Conservation (phyloP, 257 asterid genomes). For the Mentha longifolia region DNA sequence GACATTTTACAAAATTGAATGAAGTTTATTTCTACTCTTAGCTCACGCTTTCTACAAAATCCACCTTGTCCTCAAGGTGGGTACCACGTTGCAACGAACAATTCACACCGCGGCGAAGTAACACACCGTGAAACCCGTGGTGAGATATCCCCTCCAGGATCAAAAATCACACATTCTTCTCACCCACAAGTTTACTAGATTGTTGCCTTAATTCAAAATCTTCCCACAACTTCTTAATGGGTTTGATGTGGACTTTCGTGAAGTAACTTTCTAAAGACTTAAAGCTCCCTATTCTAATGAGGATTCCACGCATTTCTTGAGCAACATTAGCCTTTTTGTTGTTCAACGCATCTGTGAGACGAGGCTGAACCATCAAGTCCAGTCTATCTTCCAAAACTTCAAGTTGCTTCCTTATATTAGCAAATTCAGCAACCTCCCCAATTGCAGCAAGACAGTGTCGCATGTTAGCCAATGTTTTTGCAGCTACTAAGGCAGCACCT, state of each 20-base stretch:
- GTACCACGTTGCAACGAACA: too few species aligned
- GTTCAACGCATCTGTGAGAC: constrained; percentile 84
- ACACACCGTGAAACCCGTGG: too few species aligned
- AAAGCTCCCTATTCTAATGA: constrained; percentile 83
- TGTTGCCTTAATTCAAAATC: constrained; percentile 82
- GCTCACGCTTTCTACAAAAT: too few species aligned
- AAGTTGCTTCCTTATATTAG: constrained; percentile 96
- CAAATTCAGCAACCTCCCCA: constrained; percentile 99
- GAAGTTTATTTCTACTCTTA: too few species aligned
- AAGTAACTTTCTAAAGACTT: constrained; percentile 85
- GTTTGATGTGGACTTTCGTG: constrained; percentile 81
- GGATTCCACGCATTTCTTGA: constrained; percentile 91
- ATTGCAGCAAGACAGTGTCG: too few species aligned
- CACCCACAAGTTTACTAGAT: constrained; percentile 68
- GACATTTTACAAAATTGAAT: too few species aligned
- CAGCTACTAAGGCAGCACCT: too few species aligned
- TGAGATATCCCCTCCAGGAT: too few species aligned
- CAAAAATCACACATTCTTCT: too few species aligned
- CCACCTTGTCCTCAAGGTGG: too few species aligned
- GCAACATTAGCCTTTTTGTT: constrained; percentile 87
- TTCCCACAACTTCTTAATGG: constrained; percentile 86
- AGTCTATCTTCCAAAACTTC: constrained; percentile 97
- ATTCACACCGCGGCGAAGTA: too few species aligned
- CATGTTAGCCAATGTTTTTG: too few species aligned
- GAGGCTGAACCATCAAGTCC: constrained; percentile 98